phyloP scores from a whole-genome alignment of 2,329 filamentous ascomycete genomes.

The Ophiostoma fasciatum region DNA sequence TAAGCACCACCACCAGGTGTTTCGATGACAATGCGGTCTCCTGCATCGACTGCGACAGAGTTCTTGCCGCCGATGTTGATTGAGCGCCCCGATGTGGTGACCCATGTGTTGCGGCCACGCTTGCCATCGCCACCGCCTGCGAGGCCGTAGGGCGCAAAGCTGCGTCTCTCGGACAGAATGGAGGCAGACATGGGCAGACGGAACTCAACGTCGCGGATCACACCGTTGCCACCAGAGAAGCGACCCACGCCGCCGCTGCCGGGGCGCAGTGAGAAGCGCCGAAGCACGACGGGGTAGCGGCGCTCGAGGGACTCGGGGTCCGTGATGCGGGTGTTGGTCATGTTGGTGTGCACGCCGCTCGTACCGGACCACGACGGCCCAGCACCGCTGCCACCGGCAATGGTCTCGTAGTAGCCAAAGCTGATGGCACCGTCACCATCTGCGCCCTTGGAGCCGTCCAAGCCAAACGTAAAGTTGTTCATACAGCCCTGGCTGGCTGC shows the following conservation, averaged over 20 bases:
- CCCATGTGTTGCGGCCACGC: neutral
- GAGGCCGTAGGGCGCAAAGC: neutral
- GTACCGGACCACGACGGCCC: constrained; percentile 17
- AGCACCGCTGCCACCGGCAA: constrained; percentile 20
- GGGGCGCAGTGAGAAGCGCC: constrained; percentile 15
- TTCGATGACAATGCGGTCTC: neutral
- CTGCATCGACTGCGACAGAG: neutral
- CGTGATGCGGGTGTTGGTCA: constrained; percentile 19
- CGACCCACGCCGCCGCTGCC: constrained; percentile 17
- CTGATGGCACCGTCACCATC: neutral
- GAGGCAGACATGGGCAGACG: constrained; percentile 6
- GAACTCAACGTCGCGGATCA: constrained; percentile 20
- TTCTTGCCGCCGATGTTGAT: neutral
- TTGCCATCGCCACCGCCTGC: neutral
- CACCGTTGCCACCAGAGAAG: constrained; percentile 20
- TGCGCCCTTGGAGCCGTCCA: too few species aligned
- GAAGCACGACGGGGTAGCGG: constrained; percentile 19
- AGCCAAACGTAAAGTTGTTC: constrained; percentile 18
- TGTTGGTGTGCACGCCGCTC: constrained; percentile 16
- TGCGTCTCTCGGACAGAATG: neutral
- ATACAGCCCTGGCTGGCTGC: constrained; percentile 17
- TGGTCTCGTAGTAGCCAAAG: constrained; percentile 16
- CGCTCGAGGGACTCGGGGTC: constrained; percentile 21
- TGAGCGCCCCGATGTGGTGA: neutral
- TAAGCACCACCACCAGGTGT: constrained; percentile 1